Evolutionary conservation across 2,329 filamentous ascomycete species (phyloP).

Genomic region (Paecilomyces sp.): DNA sequence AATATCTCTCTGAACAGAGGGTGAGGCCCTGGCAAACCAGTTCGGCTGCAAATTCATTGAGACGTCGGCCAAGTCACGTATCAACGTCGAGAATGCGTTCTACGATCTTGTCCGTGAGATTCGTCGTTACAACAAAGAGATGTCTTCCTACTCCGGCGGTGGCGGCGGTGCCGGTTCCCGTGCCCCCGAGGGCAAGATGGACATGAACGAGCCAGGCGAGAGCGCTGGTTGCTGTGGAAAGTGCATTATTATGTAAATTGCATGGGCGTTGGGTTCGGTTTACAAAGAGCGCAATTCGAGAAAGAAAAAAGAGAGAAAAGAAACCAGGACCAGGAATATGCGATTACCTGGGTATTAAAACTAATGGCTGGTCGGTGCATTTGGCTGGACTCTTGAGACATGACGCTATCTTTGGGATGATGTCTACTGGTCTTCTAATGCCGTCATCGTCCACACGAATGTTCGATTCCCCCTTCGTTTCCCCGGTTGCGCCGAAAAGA

Average conservation of each 20-base stretch:
- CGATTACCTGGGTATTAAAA: conserved; percentile 1
- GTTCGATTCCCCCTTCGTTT: conserved; percentile 35
- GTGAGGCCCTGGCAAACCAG: conserved; percentile 72
- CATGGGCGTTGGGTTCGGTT: conserved; percentile 10
- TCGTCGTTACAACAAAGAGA: conserved; percentile 95
- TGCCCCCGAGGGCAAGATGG: conserved; percentile 61
- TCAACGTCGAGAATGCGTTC: conserved; percentile 97
- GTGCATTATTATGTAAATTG: conserved; percentile 76
- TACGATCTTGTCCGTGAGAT: conserved; percentile 98
- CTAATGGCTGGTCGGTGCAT: conserved; percentile 13
- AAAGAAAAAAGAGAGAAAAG: conserved; percentile 12
- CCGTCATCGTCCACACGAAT: conserved; percentile 29
- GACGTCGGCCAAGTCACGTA: conserved; percentile 95
- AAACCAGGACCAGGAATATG: conserved; percentile 10
- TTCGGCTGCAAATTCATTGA: conserved; percentile 99
- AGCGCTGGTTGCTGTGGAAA: conserved; percentile 69
- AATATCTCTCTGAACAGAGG: conserved; percentile 54
- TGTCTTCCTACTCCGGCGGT: conserved; percentile 75
- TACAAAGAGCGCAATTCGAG: conserved; percentile 13
- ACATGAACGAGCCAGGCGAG: conserved; percentile 55
- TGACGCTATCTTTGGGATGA: conserved; percentile 21
- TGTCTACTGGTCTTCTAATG: conserved; percentile 23
- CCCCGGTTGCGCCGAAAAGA: conserved; percentile 19
- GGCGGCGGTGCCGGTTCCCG: conserved; percentile 57
- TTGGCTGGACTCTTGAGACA: conserved; percentile 16